A percentile compares a stretch with the other conserved stretches of the same genome.
These are phyloP conservation scores for Apiotrichum domesticum DNA, from an alignment of 1,284 basidiomycete genomes.

Conservation along the genomic window DNA sequence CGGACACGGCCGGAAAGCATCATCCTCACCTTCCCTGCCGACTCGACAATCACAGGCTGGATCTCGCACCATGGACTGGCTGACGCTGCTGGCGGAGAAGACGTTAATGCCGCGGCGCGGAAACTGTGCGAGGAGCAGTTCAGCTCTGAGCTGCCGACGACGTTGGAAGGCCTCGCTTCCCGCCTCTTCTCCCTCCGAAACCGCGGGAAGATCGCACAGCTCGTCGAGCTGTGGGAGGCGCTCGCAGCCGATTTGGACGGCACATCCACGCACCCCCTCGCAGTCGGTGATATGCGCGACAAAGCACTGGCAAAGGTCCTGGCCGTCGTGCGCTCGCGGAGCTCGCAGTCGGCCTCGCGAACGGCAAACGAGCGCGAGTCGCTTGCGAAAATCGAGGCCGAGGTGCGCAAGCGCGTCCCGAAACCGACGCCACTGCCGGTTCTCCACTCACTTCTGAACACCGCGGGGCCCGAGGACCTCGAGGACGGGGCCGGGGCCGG, in stretches of 20 bases:
- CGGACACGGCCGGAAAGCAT: neutral
- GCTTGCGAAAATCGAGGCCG: neutral
- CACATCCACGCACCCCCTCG: neutral
- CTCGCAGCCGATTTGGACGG: neutral
- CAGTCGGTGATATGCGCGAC: neutral
- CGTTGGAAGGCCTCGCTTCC: neutral
- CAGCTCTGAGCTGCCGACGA: neutral
- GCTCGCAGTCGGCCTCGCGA: neutral
- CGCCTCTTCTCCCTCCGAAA: constrained; percentile 5
- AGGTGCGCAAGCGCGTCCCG: constrained; percentile 9
- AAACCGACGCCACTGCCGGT: constrained; percentile 20
- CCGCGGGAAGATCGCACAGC: neutral
- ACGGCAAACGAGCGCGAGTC: neutral
- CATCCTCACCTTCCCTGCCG: neutral
- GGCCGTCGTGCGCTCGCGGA: neutral
- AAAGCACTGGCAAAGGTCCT: constrained; percentile 2
- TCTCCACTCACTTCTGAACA: constrained; percentile 7
- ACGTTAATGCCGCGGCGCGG: neutral
- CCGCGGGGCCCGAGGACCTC: neutral
- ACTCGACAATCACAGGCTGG: neutral
- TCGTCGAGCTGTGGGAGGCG: neutral
- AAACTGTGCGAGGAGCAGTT: neutral
- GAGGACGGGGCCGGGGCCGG: neutral
- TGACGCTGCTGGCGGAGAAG: neutral
- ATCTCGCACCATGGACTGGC: neutral